These are phyloP conservation scores for Coemansia sp. DNA, from an alignment of 192 early-diverging fungal genomes.

Conservation along the genomic window DNA sequence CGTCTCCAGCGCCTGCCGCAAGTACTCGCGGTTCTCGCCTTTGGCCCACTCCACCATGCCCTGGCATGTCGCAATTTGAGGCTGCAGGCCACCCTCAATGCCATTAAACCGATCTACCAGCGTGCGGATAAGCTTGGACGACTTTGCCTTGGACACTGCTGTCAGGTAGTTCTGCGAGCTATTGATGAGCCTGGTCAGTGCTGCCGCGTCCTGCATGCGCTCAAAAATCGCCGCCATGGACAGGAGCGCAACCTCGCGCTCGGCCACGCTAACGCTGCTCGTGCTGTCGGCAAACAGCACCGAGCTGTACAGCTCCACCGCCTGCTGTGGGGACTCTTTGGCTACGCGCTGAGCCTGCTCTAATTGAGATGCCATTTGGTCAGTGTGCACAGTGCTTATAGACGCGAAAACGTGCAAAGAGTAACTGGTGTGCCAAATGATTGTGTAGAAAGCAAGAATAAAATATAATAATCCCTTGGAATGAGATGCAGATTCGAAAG, in stretches of 20 bases:
- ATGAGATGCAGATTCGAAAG: no score
- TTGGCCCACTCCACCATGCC: conserved; percentile 91
- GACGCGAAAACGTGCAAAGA: no score
- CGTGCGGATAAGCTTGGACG: conserved; percentile 68
- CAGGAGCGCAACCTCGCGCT: conserved; percentile 35
- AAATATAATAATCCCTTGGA: neutral
- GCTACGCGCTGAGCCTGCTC: conserved; percentile 28
- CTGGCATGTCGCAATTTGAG: conserved; percentile 91
- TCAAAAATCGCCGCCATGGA: conserved; percentile 39
- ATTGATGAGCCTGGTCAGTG: conserved; percentile 78
- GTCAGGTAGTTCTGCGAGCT: conserved; percentile 74
- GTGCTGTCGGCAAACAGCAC: conserved; percentile 32
- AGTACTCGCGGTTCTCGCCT: conserved; percentile 87
- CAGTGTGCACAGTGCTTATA: no score
- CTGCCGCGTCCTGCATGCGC: conserved; percentile 58
- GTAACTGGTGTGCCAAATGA: no score
- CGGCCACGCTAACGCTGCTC: conserved; percentile 3
- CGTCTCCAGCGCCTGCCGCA: conserved; percentile 94
- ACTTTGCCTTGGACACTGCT: conserved; percentile 91
- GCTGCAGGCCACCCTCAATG: conserved; percentile 78
- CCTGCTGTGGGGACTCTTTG: conserved; percentile 43
- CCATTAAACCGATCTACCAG: conserved; percentile 84
- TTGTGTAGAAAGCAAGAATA: neutral
- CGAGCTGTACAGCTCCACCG: conserved; percentile 31
- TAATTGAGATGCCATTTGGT: conserved; percentile 26